These are phyloP conservation scores for Macrophomina phaseolina DNA, from an alignment of 2,329 filamentous ascomycete genomes.

Conservation along the genomic window DNA sequence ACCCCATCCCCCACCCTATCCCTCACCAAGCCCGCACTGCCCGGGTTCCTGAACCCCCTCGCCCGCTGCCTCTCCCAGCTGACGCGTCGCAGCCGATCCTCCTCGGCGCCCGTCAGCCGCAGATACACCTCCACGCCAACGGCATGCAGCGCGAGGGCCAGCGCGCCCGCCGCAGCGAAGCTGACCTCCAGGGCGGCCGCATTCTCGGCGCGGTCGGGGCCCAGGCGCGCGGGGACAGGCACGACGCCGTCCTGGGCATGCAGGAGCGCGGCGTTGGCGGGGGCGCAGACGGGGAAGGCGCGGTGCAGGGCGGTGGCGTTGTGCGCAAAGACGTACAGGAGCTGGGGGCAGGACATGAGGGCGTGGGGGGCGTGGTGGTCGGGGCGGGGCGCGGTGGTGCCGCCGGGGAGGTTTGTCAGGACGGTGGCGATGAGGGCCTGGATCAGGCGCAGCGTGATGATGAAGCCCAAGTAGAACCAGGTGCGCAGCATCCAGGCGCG, in stretches of 20 bases:
- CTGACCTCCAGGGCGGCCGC: conserved; percentile 54
- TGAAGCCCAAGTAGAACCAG: conserved; percentile 50
- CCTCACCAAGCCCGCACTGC: too few relatives aligned
- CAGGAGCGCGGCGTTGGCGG: conserved; percentile 45
- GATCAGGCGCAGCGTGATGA: conserved; percentile 60
- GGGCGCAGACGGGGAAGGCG: conserved; percentile 49
- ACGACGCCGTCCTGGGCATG: conserved; percentile 35
- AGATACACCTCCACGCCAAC: conserved; percentile 52
- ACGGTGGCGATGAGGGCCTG: conserved; percentile 51
- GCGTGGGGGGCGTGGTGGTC: conserved; percentile 35
- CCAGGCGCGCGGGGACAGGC: conserved; percentile 20
- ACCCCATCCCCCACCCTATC: too few relatives aligned
- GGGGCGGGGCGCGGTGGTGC: too few relatives aligned
- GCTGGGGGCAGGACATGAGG: background rate
- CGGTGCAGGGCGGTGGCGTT: background rate
- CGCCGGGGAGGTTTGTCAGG: conserved; percentile 39
- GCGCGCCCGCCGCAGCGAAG: conserved; percentile 61
- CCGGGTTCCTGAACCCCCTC: too few relatives aligned
- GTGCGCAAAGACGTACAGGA: background rate
- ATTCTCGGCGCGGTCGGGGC: conserved; percentile 29
- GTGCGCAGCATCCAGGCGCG: conserved; percentile 68
- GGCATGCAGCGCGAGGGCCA: conserved; percentile 59
- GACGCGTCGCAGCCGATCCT: conserved; percentile 59
- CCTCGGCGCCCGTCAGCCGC: conserved; percentile 59
- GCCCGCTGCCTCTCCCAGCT: conserved; percentile 59